A percentile compares a stretch with the other conserved stretches of the same genome.
phyloP scores from a whole-genome alignment of 192 early-diverging fungal genomes.

The Mortierella claussenii region DNA sequence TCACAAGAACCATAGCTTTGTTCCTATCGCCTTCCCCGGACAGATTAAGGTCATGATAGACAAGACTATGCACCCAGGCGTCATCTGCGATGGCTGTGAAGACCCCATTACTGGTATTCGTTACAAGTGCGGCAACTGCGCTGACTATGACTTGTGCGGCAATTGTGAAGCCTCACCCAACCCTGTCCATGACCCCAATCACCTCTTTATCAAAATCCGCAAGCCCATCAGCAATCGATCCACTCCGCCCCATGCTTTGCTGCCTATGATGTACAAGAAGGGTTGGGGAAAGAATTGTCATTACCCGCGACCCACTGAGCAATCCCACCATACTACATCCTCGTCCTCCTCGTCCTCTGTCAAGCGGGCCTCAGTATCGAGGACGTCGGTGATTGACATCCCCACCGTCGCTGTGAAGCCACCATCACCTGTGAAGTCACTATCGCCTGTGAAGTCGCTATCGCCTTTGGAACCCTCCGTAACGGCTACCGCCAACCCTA shows the following conservation, averaged over 20 bases:
- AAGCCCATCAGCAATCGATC: slow-evolving; percentile 37
- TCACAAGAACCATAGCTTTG: slow-evolving; percentile 58
- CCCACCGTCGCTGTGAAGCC: not conserved
- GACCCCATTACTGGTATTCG: slow-evolving; percentile 55
- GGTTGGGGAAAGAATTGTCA: slow-evolving; percentile 19
- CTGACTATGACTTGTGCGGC: slow-evolving; percentile 71
- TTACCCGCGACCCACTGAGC: not conserved
- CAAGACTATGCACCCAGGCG: slow-evolving; percentile 42
- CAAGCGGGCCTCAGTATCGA: not conserved
- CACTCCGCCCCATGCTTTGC: slow-evolving; percentile 16
- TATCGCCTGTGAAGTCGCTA: not conserved
- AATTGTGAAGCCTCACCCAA: slow-evolving; percentile 62
- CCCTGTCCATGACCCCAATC: slow-evolving; percentile 48
- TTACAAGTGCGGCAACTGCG: slow-evolving; percentile 69
- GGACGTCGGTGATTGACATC: not conserved
- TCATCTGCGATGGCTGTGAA: slow-evolving; percentile 61
- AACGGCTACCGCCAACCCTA: not conserved
- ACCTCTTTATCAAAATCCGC: slow-evolving; percentile 63
- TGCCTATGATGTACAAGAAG: slow-evolving; percentile 54
- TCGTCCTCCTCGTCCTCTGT: not conserved
- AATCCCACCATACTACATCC: not conserved
- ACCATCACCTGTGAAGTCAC: not conserved
- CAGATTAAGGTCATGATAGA: slow-evolving; percentile 34
- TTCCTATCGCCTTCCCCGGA: slow-evolving; percentile 38
- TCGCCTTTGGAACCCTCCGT: not conserved